Percentiles rank a stretch among this genome's conserved stretches.
phyloP scores from a whole-genome alignment of 192 early-diverging fungal genomes.

The Coemansia guatemalensis region DNA sequence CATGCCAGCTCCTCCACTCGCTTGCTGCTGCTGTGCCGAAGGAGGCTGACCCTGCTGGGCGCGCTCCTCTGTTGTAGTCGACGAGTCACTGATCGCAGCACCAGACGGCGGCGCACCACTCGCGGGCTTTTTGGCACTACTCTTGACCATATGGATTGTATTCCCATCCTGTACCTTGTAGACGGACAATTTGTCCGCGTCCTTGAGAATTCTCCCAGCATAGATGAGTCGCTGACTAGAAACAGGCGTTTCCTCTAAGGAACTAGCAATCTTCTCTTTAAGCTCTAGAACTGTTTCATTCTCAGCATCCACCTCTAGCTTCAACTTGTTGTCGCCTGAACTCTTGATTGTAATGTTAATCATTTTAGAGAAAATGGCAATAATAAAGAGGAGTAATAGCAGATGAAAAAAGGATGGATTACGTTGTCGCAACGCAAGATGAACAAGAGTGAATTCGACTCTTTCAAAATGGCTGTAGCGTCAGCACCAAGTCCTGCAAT shows the following conservation, averaged over 20 bases:
- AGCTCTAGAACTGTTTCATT: conserved; percentile 67
- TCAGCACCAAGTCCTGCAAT: no score
- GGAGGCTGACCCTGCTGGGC: neutral
- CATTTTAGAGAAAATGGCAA: neutral
- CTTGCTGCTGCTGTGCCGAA: conserved; percentile 1
- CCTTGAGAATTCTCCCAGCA: conserved; percentile 92
- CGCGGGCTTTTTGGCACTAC: conserved; percentile 55
- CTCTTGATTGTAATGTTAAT: conserved; percentile 33
- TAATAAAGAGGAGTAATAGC: neutral
- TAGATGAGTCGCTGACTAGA: conserved; percentile 87
- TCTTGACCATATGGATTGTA: conserved; percentile 91
- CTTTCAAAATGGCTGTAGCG: no score
- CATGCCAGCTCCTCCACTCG: conserved; percentile 32
- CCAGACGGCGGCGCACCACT: conserved; percentile 13
- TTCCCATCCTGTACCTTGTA: conserved; percentile 87
- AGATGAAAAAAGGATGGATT: conserved; percentile 3
- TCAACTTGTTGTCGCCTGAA: conserved; percentile 19
- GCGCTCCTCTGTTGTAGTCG: neutral
- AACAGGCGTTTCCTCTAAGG: conserved; percentile 61
- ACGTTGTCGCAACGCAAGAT: no score
- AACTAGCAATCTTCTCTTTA: conserved; percentile 71
- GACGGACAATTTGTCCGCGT: conserved; percentile 68
- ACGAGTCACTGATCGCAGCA: conserved; percentile 26
- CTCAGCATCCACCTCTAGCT: conserved; percentile 39
- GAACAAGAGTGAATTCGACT: neutral